Percentiles rank a stretch among this genome's conserved stretches.
phyloP scores from a whole-genome alignment of 345 rosid genomes.

The Physaria fendleri region DNA sequence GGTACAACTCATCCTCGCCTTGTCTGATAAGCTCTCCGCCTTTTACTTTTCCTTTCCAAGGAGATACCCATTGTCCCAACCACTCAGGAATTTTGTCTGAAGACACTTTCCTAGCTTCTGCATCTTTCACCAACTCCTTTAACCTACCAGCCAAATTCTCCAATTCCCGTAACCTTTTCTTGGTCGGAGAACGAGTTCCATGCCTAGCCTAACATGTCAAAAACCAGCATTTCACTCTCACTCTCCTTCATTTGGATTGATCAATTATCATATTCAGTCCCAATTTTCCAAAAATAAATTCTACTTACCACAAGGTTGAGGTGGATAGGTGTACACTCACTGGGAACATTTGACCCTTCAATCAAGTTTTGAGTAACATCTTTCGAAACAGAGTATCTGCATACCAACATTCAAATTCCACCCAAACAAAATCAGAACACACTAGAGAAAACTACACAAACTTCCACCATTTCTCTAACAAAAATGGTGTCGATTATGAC shows the following conservation, averaged over 20 bases:
- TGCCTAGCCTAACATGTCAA: conserved; percentile 68
- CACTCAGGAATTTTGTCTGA: too few relatives aligned
- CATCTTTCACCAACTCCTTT: conserved; percentile 49
- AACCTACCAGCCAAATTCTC: conserved; percentile 57
- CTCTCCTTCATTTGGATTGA: background rate
- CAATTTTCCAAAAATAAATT: background rate
- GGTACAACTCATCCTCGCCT: conserved; percentile 85
- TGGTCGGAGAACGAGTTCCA: conserved; percentile 95
- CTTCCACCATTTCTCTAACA: background rate
- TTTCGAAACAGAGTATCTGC: conserved; percentile 67
- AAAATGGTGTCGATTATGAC: too few relatives aligned
- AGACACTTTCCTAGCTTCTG: conserved; percentile 40
- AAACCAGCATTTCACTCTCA: background rate
- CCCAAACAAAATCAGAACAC: background rate
- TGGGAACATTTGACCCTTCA: conserved; percentile 39
- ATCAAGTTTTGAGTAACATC: conserved; percentile 37
- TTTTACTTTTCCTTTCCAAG: conserved; percentile 76
- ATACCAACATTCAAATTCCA: too few relatives aligned
- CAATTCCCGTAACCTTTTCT: conserved; percentile 68
- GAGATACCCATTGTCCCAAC: conserved; percentile 67
- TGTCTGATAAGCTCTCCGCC: conserved; percentile 71
- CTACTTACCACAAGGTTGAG: conserved; percentile 84
- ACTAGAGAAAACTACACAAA: background rate
- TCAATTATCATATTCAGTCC: background rate
- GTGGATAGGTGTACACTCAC: conserved; percentile 72